These are phyloP conservation scores for Ricinus communis DNA, from an alignment of 345 rosid genomes.

Conservation along the genomic window DNA sequence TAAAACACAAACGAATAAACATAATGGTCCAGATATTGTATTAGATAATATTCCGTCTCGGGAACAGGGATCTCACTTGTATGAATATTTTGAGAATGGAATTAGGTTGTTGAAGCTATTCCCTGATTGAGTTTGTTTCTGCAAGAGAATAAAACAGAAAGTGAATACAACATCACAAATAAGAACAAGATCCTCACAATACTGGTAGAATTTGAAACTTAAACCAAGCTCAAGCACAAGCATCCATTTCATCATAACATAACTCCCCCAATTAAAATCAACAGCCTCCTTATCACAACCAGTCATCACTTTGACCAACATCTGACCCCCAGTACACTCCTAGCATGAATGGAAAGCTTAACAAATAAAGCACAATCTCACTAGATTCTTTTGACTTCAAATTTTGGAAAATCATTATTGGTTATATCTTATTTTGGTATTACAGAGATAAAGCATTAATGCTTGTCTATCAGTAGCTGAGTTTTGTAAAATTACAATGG, in stretches of 20 bases:
- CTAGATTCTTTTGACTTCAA: no score
- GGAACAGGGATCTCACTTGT: constrained; percentile 52
- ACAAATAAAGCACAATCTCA: no score
- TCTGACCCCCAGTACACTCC: no score
- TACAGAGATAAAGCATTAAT: no score
- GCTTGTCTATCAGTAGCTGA: no score
- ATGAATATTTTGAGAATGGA: constrained; percentile 82
- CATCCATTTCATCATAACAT: not conserved
- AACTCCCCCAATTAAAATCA: no score
- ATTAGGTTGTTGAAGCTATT: constrained; percentile 84
- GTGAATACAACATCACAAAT: not conserved
- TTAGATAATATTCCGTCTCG: not conserved
- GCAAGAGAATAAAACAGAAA: not conserved
- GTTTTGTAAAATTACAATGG: no score
- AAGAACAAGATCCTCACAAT: not conserved
- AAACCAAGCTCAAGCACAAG: not conserved
- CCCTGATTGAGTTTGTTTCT: constrained; percentile 69
- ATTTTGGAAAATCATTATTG: no score
- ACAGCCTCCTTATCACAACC: no score
- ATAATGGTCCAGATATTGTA: not conserved
- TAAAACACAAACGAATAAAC: constrained; percentile 3
- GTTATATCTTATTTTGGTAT: no score
- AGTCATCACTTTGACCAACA: no score
- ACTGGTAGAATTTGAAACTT: not conserved
- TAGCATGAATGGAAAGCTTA: no score